These are phyloP conservation scores for Fraxinus anomala DNA, from an alignment of 257 asterid genomes.

Conservation along the genomic window DNA sequence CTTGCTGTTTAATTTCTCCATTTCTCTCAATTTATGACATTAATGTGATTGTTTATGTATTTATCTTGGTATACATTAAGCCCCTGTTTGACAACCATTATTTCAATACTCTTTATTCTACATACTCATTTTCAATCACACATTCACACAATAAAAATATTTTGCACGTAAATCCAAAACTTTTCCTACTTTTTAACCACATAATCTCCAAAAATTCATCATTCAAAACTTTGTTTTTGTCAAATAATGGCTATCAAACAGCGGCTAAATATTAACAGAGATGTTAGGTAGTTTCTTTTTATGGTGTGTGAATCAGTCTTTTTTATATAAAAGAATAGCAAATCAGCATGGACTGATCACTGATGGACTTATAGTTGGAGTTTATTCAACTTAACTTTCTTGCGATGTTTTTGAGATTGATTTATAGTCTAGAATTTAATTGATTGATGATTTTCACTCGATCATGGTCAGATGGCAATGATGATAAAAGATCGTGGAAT, in stretches of 20 bases:
- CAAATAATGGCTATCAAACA: too few species aligned
- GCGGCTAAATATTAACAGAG: not conserved
- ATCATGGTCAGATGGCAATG: conserved; percentile 57
- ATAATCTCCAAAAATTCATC: too few species aligned
- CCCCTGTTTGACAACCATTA: too few species aligned
- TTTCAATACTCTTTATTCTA: too few species aligned
- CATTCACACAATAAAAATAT: too few species aligned
- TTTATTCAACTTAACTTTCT: conserved; percentile 18
- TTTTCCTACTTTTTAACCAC: too few species aligned
- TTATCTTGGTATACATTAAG: not conserved
- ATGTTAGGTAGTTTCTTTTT: conserved; percentile 8
- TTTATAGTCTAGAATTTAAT: not conserved
- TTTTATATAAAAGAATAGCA: not conserved
- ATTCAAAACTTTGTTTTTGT: too few species aligned
- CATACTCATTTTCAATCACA: too few species aligned
- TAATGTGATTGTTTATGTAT: conserved; percentile 18
- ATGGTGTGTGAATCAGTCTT: conserved; percentile 10
- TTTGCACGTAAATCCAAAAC: too few species aligned
- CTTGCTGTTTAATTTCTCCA: conserved; percentile 19
- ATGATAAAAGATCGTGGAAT: conserved; percentile 63
- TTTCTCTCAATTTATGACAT: conserved; percentile 14
- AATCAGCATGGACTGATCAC: conserved; percentile 4
- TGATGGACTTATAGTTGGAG: not conserved
- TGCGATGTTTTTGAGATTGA: conserved; percentile 4
- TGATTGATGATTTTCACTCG: conserved; percentile 12